Evolutionary conservation across 1,139 yeast genomes (phyloP), one percentile per base, ranked within the genome.

Genomic region (Debaryomyces singareniensis): DNA sequence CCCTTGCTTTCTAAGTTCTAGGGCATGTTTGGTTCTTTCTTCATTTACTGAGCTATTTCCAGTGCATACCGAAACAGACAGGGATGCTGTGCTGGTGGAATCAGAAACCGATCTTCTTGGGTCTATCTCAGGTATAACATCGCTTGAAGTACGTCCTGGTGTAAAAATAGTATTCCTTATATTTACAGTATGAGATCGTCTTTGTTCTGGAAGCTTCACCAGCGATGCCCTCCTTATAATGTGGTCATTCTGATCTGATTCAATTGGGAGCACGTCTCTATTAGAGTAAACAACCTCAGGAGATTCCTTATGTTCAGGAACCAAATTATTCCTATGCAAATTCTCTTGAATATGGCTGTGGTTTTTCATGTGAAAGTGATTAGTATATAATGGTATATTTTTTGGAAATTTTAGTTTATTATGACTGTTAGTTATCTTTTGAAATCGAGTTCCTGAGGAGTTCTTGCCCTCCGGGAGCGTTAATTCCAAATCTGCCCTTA

Each of bases 1-100:
- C 0, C 85, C 86, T 28, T 65, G 53, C 26, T 68, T 67, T 34
- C 84, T 64, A 25, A 76, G 58, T 23, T 70, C 67, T 15, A 69
- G 58, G 0, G 87, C 86, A 28, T 66, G 47, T 10, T 65, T 51
- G 0, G 75, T 70, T 34, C 78, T 62, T 10, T 69, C 59, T 25
- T 66, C 71, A 1, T 71, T 58, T 10, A 24, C 20, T 6, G 20
- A n/a, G 24, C 24, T 25, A 24, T 16, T 21, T 11, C 15, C 9
- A n/a, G 4, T 57, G 37, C n/a, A 59, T 36, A n/a, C n/a, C 7
- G 7, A n/a, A 18, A 18, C n/a, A 7, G 7, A 7, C n/a, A 7
- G 7, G 3, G 51, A 49, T 18, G 9, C 18, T 12, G 20, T 16
- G 23, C 3, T 18, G 23, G 20, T n/a, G 12, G 5, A 20, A 9